These are phyloP conservation scores for Saccharomyces hybrid DNA, from an alignment of 1,139 yeast species.

Conservation along the genomic window DNA sequence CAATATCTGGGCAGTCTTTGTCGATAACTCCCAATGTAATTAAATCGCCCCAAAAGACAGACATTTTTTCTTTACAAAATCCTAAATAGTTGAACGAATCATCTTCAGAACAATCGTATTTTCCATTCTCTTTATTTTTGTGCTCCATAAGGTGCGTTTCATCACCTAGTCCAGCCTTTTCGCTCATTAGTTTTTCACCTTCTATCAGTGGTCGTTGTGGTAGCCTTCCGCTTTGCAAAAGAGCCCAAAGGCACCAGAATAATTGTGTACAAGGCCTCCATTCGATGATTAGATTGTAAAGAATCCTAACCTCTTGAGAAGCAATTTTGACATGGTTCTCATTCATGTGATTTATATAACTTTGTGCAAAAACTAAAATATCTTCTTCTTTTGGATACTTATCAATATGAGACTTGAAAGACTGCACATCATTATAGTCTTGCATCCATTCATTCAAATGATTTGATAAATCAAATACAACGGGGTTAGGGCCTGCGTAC, in stretches of 20 bases:
- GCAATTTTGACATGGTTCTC: conserved; percentile 32
- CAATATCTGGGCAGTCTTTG: conserved; percentile 23
- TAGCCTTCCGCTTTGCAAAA: conserved; percentile 54
- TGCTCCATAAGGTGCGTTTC: conserved; percentile 33
- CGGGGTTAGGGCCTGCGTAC: conserved; percentile 81
- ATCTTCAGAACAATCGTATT: conserved; percentile 22
- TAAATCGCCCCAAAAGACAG: conserved; percentile 66
- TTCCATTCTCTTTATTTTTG: conserved; percentile 11
- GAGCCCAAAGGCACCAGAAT: conserved; percentile 89
- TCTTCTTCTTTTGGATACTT: conserved; percentile 60
- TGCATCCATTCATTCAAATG: conserved; percentile 94
- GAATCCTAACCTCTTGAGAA: conserved; percentile 40
- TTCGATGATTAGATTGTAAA: conserved; percentile 54
- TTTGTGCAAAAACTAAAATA: conserved; percentile 57
- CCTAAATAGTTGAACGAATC: conserved; percentile 64
- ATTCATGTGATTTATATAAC: conserved; percentile 42
- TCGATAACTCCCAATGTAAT: conserved; percentile 52
- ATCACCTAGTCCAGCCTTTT: conserved; percentile 35
- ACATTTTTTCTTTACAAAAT: conserved; percentile 68
- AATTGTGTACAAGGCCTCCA: conserved; percentile 80
- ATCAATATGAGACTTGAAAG: conserved; percentile 48
- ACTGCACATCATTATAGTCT: conserved; percentile 58
- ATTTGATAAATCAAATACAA: conserved; percentile 83
- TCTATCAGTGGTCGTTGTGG: conserved; percentile 20
- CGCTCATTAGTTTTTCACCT: conserved; percentile 13